Conservation (phyloP, 2,329 filamentous ascomycete genomes). For the Fusarium nygamai region DNA sequence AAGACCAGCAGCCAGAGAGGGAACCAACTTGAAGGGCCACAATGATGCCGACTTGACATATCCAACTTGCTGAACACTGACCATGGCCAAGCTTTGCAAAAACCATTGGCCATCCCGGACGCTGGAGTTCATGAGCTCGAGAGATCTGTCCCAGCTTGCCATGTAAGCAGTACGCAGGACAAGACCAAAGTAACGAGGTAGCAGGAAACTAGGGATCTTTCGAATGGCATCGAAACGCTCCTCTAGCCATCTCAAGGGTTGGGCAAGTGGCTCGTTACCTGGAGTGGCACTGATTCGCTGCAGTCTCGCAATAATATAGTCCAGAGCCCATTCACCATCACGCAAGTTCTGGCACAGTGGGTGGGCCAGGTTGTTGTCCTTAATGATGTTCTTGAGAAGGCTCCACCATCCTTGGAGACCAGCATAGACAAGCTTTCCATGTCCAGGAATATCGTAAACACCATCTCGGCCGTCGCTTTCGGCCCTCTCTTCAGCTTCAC, state of each 20-base stretch:
- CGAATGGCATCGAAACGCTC: slow-evolving; percentile 88
- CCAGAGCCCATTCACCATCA: slow-evolving; percentile 89
- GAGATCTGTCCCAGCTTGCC: slow-evolving; percentile 79
- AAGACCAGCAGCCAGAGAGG: slow-evolving; percentile 88
- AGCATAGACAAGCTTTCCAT: slow-evolving; percentile 89
- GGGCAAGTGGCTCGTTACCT: slow-evolving; percentile 69
- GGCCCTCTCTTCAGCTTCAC: slow-evolving; percentile 87
- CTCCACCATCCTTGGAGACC: slow-evolving; percentile 99
- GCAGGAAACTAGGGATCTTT: slow-evolving; percentile 84
- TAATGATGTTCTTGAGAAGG: slow-evolving; percentile 83
- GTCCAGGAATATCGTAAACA: slow-evolving; percentile 85
- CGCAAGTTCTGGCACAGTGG: slow-evolving; percentile 93
- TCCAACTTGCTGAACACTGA: slow-evolving; percentile 91
- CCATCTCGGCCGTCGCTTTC: slow-evolving; percentile 83
- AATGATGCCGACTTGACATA: slow-evolving; percentile 90
- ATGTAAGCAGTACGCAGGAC: slow-evolving; percentile 88
- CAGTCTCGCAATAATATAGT: slow-evolving; percentile 84
- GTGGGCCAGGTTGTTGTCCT: slow-evolving; percentile 90
- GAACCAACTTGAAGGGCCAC: slow-evolving; percentile 85
- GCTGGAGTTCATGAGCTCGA: slow-evolving; percentile 82
- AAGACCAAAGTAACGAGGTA: slow-evolving; percentile 93
- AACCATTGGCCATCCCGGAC: slow-evolving; percentile 87
- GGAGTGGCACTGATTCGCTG: slow-evolving; percentile 74
- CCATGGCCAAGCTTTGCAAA: slow-evolving; percentile 86
- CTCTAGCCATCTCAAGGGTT: slow-evolving; percentile 80